Evolutionary conservation across 495 filamentous ascomycete genomes (phyloP), one percentile per base, ranked within the genome.

Genomic region (Astrothelium macrocarpum): DNA sequence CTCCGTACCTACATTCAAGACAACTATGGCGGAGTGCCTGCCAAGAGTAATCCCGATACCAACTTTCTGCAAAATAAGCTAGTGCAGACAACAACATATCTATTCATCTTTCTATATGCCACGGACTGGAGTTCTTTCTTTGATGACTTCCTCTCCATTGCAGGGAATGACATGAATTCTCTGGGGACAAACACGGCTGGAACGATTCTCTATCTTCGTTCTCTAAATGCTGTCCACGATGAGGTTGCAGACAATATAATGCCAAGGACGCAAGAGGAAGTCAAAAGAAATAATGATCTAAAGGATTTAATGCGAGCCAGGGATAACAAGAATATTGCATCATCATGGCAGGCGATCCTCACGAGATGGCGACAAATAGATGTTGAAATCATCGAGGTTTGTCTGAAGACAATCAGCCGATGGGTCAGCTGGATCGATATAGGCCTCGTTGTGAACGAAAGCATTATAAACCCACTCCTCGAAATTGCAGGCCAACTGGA

Each of bases 361-460:
- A 82, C 84, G 4, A 82, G 86, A 67, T 97, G 92, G 85, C 82
- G 81, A 63, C 85, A 85, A 62, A 83, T 82, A 45, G 84, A 95
- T 67, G 84, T 91, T 66, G 71, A 70, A 25, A 80, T 97, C 64
- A 80, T 94, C 25, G 90, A 96, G 75, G 85, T 91, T 81, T 91
- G 87, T 66, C 81, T 99, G 32, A 91, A 87, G 75, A 85, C 90
- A 14, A 85, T 97, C 58, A 90, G 90, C 23, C 89, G 90, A 71
- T 99, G 95, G 95, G 91, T 95, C 56, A 90, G 89, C 80, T 99
- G 94, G 94, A 93, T 92, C 64, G 95, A 97, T 68, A 97, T 99
- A 67, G 87, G 86, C 23, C 79, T 99, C 43, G 85, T 97, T 53
- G 88, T 97, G 66, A 94, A 95, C 72, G 85, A 93, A 68, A 83